Evolutionary conservation across 192 early-diverging fungal species (phyloP), one percentile per base, ranked within the genome.

Genomic region (Gaertneriomyces semiglobifer): DNA sequence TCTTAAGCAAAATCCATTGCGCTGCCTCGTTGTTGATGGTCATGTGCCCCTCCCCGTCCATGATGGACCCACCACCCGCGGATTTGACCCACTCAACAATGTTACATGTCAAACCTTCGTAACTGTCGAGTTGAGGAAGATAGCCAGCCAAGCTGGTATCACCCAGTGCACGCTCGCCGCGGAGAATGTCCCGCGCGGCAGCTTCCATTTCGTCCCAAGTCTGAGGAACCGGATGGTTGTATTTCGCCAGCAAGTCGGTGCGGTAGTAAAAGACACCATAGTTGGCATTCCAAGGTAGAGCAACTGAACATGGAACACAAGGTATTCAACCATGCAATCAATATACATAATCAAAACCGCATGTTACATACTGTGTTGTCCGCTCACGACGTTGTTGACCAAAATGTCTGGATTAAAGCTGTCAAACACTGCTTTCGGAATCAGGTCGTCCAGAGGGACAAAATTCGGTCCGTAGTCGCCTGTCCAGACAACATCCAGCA

Each of bases 131-230:
- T 43, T 74, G 72, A 5, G 47, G 67, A 38, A 71, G 14, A 38
- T 62, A 74, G 5, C 72, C 72, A 8, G 46, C 12, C 4, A 74
- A 58, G n/a, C n/a, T n/a, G 12, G 63, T 33, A 5, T 71, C 67
- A 11, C 11, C 33, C 14, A 12, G 16, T 12, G 38, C 51, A 7
- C 40, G 43, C 60, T 74, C 72, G 7, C 33, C 60, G 16, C 25
- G 11, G 16, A 71, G 18, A 7, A 74, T 52, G 8, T 18, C 53
- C 33, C 6, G 14, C n/a, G 53, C 48, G 60, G 70, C 70, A 8
- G 14, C 20, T 47, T 74, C 72, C 70, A 74, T 71, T 25, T 74
- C 72, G 42, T 74, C 72, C 68, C 67, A 71, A 25, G 72, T 74
- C 25, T 42, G 7, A 10, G 66, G 66, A 11, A 62, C 3, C 4